phyloP scores from a whole-genome alignment of 192 early-diverging fungal species.

The Backusella liffmaniae region DNA sequence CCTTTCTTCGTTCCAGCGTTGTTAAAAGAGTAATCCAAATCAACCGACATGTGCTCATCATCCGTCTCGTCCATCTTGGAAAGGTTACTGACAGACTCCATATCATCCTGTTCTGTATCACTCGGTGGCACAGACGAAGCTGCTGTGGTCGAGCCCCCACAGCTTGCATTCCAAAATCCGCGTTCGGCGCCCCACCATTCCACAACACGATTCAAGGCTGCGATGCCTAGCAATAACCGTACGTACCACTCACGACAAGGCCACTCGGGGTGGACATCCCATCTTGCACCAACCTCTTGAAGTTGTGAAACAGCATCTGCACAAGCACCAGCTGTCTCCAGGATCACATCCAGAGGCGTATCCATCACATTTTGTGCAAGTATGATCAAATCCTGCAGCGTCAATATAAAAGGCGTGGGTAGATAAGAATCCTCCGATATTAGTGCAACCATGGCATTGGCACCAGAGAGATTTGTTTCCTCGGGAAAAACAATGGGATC shows the following conservation, averaged over 20 bases:
- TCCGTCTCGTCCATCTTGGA: constrained; percentile 11
- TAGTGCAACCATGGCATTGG: constrained; percentile 30
- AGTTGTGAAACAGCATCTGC: constrained; percentile 57
- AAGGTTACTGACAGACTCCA: constrained; percentile 2
- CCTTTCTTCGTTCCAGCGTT: not conserved
- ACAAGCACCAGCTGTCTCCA: constrained; percentile 61
- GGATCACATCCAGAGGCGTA: constrained; percentile 51
- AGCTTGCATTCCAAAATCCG: constrained; percentile 52
- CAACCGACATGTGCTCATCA: constrained; percentile 3
- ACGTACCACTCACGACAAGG: constrained; percentile 62
- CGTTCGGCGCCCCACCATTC: constrained; percentile 80
- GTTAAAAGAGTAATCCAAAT: not conserved
- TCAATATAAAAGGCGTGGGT: constrained; percentile 58
- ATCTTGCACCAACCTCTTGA: constrained; percentile 58
- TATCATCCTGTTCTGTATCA: constrained; percentile 9
- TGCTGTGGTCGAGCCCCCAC: not conserved
- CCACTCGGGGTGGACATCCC: constrained; percentile 67
- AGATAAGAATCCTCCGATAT: constrained; percentile 56
- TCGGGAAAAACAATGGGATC: not conserved
- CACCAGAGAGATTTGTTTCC: not conserved
- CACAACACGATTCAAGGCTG: constrained; percentile 73
- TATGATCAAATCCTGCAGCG: constrained; percentile 66
- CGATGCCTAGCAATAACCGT: constrained; percentile 71
- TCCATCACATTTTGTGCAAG: constrained; percentile 75
- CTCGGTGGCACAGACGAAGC: not conserved